phyloP scores from a whole-genome alignment of 345 rosid genomes.

The Firmiana major region DNA sequence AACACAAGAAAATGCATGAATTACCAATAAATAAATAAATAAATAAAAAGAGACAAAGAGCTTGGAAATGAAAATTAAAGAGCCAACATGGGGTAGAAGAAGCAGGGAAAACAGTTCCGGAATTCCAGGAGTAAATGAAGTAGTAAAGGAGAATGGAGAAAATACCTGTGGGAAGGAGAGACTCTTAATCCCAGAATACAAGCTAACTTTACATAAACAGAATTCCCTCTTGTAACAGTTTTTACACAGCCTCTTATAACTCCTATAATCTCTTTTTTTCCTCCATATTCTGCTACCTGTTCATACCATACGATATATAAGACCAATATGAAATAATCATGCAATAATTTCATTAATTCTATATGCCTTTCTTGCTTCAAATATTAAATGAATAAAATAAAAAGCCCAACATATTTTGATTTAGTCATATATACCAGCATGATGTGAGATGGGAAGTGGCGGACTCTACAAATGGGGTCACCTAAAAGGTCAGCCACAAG shows the following conservation, averaged over 20 bases:
- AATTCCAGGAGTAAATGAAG: neutral
- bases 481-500: slow-evolving; percentile 74
- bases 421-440: slow-evolving; percentile 42
- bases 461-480: slow-evolving; percentile 68
- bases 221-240: slow-evolving; percentile 49
- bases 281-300: slow-evolving; percentile 70
- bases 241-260: slow-evolving; percentile 66
- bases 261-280: slow-evolving; percentile 51
- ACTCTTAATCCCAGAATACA: slow-evolving; percentile 71
- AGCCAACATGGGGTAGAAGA: neutral
- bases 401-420: neutral
- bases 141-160: neutral
- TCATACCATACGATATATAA: neutral
- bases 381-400: neutral
- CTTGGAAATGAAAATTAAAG: neutral
- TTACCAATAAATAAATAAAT: neutral
- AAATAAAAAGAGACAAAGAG: neutral
- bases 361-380: neutral
- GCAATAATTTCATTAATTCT: too few relatives aligned
- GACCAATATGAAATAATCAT: neutral
- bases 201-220: slow-evolving; percentile 41
- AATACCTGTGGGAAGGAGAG: slow-evolving; percentile 59
- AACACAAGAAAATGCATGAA: neutral
- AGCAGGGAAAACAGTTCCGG: neutral
- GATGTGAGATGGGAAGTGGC: slow-evolving; percentile 52